These are phyloP conservation scores for Eleusine indica DNA, from an alignment of 176 grass and related monocot genomes.

Conservation along the genomic window DNA sequence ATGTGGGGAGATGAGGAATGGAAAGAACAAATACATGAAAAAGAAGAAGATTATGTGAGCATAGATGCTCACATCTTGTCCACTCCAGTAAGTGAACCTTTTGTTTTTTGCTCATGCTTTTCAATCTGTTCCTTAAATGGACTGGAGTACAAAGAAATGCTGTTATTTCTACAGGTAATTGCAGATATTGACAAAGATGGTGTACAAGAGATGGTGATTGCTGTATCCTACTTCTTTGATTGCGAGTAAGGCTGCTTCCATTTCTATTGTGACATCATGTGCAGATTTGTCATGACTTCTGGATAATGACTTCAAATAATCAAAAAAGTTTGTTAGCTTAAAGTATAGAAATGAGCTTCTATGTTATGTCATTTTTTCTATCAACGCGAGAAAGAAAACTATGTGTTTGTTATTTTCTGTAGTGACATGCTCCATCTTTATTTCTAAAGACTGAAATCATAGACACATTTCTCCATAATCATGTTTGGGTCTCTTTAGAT, in stretches of 20 bases:
- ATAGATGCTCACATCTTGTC: slow-evolving; percentile 92
- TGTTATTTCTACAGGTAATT: slow-evolving; percentile 72
- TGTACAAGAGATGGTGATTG: slow-evolving; percentile 89
- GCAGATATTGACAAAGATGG: slow-evolving; percentile 95
- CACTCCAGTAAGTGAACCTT: slow-evolving; percentile 67
- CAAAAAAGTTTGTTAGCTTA: neutral
- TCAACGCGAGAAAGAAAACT: neutral
- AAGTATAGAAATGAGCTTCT: neutral
- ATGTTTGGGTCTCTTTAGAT: slow-evolving; percentile 31
- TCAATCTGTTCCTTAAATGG: slow-evolving; percentile 13
- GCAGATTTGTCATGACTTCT: slow-evolving; percentile 5
- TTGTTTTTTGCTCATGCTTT: slow-evolving; percentile 37
- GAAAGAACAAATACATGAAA: slow-evolving; percentile 78
- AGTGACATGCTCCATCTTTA: neutral
- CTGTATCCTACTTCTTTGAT: slow-evolving; percentile 94
- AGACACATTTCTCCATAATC: slow-evolving; percentile 5
- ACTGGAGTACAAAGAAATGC: slow-evolving; percentile 24
- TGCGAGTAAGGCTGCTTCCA: slow-evolving; percentile 60
- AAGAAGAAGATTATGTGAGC: slow-evolving; percentile 78
- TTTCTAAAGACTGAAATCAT: slow-evolving; percentile 28
- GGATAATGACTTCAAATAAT: slow-evolving; percentile 16
- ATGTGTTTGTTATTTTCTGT: slow-evolving; percentile 26
- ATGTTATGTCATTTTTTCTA: neutral
- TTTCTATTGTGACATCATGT: slow-evolving; percentile 9
- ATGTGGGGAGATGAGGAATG: slow-evolving; percentile 95